Evolutionary conservation across 2,329 filamentous ascomycete genomes (phyloP).

Genomic region (Botrytis sinoallii): DNA sequence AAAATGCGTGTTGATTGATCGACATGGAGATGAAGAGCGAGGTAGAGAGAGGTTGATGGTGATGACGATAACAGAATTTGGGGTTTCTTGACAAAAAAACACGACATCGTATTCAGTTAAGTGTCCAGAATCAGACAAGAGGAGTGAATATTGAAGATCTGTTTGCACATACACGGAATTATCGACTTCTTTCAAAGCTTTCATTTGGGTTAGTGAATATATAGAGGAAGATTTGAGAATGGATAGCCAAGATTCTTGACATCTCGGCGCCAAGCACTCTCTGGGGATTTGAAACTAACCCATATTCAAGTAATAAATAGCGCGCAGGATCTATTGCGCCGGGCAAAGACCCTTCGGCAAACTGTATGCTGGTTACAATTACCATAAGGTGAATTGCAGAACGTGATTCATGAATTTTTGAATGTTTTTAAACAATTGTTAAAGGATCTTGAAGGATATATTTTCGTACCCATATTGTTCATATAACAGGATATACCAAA

Average conservation of each 20-base stretch:
- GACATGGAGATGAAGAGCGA: background rate
- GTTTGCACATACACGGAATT: slow-evolving; percentile 32
- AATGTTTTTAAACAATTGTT: background rate
- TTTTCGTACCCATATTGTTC: background rate
- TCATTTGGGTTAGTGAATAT: slow-evolving; percentile 14
- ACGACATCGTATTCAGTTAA: background rate
- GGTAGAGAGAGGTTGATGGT: background rate
- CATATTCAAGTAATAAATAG: background rate
- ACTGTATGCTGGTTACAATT: background rate
- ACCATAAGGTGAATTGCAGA: background rate
- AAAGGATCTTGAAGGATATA: background rate
- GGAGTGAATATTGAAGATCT: background rate
- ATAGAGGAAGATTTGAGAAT: background rate
- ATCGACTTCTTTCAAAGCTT: slow-evolving; percentile 33
- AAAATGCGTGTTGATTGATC: background rate
- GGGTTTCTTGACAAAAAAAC: background rate
- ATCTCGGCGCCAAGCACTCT: slow-evolving; percentile 24
- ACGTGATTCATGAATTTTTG: background rate
- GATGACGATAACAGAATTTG: background rate
- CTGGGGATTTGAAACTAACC: slow-evolving; percentile 13
- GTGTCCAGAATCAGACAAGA: background rate
- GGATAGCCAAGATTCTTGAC: slow-evolving; percentile 20
- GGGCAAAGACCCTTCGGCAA: slow-evolving; percentile 7
- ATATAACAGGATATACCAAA: background rate
- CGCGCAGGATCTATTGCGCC: slow-evolving; percentile 14